Evolutionary conservation across 1,139 yeast genomes (phyloP).

Genomic region (Saccharomycopsis hybrid): DNA sequence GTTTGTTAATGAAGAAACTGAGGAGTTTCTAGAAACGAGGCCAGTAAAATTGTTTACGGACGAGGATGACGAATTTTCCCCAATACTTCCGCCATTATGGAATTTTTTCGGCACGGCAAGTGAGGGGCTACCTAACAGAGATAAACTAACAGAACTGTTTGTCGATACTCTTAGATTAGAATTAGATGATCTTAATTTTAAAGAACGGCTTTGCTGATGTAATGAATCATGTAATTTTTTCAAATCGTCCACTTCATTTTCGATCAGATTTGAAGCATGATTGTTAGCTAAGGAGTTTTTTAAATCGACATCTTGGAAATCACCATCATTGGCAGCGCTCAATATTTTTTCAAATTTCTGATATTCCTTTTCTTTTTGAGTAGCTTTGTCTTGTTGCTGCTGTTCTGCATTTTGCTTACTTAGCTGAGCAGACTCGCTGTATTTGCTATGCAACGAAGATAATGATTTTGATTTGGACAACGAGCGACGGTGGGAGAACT

Average conservation of each 20-base stretch:
- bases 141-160: constrained; percentile 3
- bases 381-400: neutral
- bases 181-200: constrained; percentile 6
- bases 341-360: constrained; percentile 12
- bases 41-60: constrained; percentile 8
- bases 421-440: neutral
- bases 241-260: constrained; percentile 9
- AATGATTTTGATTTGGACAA: constrained; percentile 16
- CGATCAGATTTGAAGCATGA: neutral
- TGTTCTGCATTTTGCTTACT: neutral
- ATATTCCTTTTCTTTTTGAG: constrained; percentile 1
- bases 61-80: constrained; percentile 4
- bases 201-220: constrained; percentile 5
- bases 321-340: constrained; percentile 10
- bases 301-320: constrained; percentile 21
- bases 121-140: constrained; percentile 11
- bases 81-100: constrained; percentile 5
- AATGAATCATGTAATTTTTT: constrained; percentile 16
- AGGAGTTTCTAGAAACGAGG: neutral
- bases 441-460: neutral
- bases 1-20: constrained; percentile 11
- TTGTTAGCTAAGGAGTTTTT: neutral
- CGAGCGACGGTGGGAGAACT: constrained; percentile 5
- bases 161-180: constrained; percentile 6
- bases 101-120: constrained; percentile 6